phyloP scores from a whole-genome alignment of 75 land plant genomes.

The Selaginella tamariscina region DNA sequence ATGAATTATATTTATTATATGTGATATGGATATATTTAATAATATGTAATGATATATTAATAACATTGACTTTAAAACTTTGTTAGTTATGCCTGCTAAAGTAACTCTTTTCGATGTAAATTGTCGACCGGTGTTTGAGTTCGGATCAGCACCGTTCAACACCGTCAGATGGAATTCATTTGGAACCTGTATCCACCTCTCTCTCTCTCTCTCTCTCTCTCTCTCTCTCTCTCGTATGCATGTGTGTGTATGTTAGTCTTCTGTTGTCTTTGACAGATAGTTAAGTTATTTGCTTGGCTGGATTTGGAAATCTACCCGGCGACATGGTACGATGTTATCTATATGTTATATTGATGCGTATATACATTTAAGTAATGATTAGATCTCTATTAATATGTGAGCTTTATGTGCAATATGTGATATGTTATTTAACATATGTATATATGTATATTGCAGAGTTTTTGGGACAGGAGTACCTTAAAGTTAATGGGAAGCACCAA shows the following conservation, averaged over 20 bases:
- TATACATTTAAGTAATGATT: no score
- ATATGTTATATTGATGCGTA: no score
- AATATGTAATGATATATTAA: no score
- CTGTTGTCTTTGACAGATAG: background rate
- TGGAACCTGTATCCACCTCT: slow-evolving; percentile 85
- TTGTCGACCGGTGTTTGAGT: slow-evolving; percentile 73
- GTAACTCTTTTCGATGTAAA: slow-evolving; percentile 78
- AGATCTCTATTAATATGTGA: background rate
- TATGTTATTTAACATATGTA: background rate
- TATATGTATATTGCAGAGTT: slow-evolving; percentile 35
- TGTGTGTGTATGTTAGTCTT: no score
- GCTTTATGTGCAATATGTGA: background rate
- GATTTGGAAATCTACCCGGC: slow-evolving; percentile 96
- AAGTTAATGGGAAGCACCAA: slow-evolving; percentile 58
- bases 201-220: background rate
- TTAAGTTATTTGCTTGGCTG: slow-evolving; percentile 87
- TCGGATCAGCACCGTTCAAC: slow-evolving; percentile 89
- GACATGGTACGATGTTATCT: slow-evolving; percentile 84
- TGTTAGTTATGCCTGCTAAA: slow-evolving; percentile 88
- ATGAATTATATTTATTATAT: no score
- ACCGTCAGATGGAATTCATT: slow-evolving; percentile 95
- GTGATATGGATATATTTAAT: no score
- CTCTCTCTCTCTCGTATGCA: background rate
- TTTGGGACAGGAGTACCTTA: slow-evolving; percentile 69
- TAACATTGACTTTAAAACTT: background rate